Conservation (phyloP, 768 basidiomycete genomes). For the Podaxis sp. region DNA sequence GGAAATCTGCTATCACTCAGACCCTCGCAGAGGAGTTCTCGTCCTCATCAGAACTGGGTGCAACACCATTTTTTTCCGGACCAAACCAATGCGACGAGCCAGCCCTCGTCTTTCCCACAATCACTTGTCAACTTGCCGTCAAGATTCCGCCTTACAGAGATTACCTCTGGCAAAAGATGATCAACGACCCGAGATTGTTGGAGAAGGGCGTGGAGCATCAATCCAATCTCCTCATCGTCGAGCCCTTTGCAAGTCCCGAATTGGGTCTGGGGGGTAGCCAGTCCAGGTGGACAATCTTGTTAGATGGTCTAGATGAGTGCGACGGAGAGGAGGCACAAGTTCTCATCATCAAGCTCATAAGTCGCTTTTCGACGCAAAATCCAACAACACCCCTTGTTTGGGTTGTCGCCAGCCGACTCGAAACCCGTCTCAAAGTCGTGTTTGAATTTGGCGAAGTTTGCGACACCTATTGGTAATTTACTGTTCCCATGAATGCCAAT, state of each 20-base stretch:
- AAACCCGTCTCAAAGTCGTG: not conserved
- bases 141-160: not conserved
- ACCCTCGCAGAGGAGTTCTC: not conserved
- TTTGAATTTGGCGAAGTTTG: not conserved
- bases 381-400: not conserved
- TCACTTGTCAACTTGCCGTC: not conserved
- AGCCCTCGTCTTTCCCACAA: not conserved
- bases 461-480: not conserved
- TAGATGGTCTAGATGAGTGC: conserved; percentile 6
- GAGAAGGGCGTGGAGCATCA: not conserved
- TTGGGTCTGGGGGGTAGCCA: too few species aligned
- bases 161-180: not conserved
- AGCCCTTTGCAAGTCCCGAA: not conserved
- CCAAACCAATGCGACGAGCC: not conserved
- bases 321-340: not conserved
- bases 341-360: not conserved
- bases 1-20: conserved; percentile 2
- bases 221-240: not conserved
- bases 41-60: not conserved
- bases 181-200: not conserved
- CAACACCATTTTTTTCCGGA: not conserved
- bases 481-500: not conserved
- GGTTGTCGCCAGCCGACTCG: not conserved
- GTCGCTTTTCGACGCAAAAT: not conserved
- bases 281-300: not conserved